These are phyloP conservation scores for Rhododendron ovatum DNA, from an alignment of 148 eudicot species.

Conservation along the genomic window DNA sequence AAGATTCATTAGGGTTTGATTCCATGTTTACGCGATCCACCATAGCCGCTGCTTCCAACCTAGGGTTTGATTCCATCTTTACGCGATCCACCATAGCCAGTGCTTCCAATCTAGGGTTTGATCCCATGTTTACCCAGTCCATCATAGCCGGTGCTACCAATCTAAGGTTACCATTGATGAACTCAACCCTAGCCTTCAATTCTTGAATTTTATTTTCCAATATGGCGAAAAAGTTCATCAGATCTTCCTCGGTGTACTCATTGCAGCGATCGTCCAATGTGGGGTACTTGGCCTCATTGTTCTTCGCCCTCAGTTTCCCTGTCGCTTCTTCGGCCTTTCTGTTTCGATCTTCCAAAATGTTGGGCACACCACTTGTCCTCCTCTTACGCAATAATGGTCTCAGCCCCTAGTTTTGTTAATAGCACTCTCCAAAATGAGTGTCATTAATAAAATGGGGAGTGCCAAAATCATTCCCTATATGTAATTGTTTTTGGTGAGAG, in stretches of 20 bases:
- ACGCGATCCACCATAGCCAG: background rate
- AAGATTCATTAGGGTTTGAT: background rate
- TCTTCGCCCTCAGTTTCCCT: background rate
- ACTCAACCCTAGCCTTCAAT: background rate
- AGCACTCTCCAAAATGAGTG: too few species aligned
- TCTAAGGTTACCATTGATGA: background rate
- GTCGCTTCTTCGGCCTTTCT: background rate
- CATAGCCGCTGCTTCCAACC: background rate
- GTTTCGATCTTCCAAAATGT: background rate
- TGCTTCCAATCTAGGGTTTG: background rate
- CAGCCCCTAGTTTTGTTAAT: too few species aligned
- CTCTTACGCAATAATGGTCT: background rate
- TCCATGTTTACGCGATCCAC: background rate
- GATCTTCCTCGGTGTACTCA: background rate
- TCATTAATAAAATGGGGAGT: too few species aligned
- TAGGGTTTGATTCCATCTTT: background rate
- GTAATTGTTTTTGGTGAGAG: too few species aligned
- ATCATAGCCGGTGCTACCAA: background rate
- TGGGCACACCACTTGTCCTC: background rate
- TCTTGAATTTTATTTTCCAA: background rate
- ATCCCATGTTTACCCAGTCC: background rate
- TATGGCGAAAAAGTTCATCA: background rate
- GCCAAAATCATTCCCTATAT: too few species aligned
- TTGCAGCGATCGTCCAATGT: slow-evolving; percentile 2
- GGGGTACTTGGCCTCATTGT: slow-evolving; percentile 3